Conservation (phyloP, 495 filamentous ascomycete species). For the Eremomyces bilateralis region DNA sequence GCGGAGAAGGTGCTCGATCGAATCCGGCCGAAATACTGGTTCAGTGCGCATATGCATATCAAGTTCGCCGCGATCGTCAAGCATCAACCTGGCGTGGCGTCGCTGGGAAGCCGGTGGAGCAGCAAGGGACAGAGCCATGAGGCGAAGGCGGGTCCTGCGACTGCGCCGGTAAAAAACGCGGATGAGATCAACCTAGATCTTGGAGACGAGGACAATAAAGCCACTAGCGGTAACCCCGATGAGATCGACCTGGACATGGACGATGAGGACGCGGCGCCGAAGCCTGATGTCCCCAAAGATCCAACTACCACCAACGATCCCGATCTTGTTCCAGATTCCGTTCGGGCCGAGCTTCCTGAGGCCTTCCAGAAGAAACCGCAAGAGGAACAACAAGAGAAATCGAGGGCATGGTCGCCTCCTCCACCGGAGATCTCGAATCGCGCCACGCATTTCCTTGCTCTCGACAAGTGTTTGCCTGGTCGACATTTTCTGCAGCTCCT, state of each 20-base stretch:
- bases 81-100: too few species aligned
- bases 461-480: constrained; percentile 68
- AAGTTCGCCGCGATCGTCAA: constrained; percentile 56
- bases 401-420: constrained; percentile 8
- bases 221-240: constrained; percentile 6
- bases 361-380: constrained; percentile 4
- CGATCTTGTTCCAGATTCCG: constrained; percentile 2
- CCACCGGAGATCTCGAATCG: constrained; percentile 41
- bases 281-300: background rate
- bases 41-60: constrained; percentile 80
- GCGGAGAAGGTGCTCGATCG: constrained; percentile 59
- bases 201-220: constrained; percentile 21
- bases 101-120: too few species aligned
- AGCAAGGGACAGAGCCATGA: too few species aligned
- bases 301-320: background rate
- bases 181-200: constrained; percentile 23
- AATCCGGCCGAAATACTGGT: constrained; percentile 70
- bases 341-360: constrained; percentile 1
- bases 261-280: constrained; percentile 7
- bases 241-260: constrained; percentile 22
- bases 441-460: constrained; percentile 62
- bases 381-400: constrained; percentile 6
- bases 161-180: constrained; percentile 4
- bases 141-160: constrained; percentile 6
- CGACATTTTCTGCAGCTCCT: constrained; percentile 66